Evolutionary conservation across 2,329 filamentous ascomycete genomes (phyloP), one percentile per base, ranked within the genome.

Genomic region (Aureobasidium sp.): DNA sequence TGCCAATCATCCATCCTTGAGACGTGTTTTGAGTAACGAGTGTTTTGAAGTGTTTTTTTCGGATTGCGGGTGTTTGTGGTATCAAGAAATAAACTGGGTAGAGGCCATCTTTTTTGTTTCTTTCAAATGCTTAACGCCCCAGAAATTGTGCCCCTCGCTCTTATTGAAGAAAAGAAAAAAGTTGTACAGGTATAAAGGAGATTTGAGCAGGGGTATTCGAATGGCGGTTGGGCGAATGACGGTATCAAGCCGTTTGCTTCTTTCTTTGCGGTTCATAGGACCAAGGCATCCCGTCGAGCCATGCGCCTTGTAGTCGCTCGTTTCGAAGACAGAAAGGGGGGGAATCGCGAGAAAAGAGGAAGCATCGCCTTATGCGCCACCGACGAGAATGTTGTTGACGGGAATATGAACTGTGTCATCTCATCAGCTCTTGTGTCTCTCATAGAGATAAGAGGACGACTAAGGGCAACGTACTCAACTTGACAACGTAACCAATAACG

Each of bases 381-480:
- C 85, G 66, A 88, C 85, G 63, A 88, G 81, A 64, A 87, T 84
- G 74, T 87, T 85, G 81, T 88, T 88, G 66, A 88, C 81, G 66
- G 86, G 86, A 53, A 88, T 87, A 73, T 88, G 85, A 66, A 88
- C 83, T 86, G 62, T 22, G 1, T 25, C n/a, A 9, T 25, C 20
- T n/a, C 27, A 11, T 7, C 42, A 25, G 6, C 22, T 27, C 9
- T 27, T 27, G 42, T 27, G 1, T 5, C 15, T 11, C 42, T 9
- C 14, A 20, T 5, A 22, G 12, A 20, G 27, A 45, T 45, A 22
- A 8, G 11, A 9, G 39, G 20, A 2, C 17, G 45, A 22, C 15
- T n/a, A n/a, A 27, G 7, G 22, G 2, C 7, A 31, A 70, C 82
- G 55, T 78, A 86, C 84, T 86, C 71, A 88, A 80, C 81, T 88